Conservation (phyloP, 441 rosid species). For the Jatropha multifida region DNA sequence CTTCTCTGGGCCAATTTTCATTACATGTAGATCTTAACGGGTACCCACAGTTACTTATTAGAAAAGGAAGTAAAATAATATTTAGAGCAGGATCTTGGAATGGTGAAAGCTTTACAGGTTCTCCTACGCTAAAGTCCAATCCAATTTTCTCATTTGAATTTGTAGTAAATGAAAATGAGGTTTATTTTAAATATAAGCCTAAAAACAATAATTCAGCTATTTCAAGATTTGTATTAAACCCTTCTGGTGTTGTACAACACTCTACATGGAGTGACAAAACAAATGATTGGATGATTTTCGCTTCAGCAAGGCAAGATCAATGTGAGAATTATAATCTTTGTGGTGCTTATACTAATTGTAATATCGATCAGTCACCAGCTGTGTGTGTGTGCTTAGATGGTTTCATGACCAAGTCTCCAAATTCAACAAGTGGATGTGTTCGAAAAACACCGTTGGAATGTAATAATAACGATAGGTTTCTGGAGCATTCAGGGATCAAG, state of each 20-base stretch:
- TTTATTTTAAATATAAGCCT: slow-evolving; percentile 35
- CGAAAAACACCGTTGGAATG: background rate
- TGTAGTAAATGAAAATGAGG: slow-evolving; percentile 31
- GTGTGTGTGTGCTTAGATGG: background rate
- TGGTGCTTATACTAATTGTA: background rate
- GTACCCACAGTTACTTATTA: slow-evolving; percentile 44
- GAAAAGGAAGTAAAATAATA: slow-evolving; percentile 6
- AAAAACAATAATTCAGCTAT: slow-evolving; percentile 10
- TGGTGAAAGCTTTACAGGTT: slow-evolving; percentile 44
- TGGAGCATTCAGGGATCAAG: background rate
- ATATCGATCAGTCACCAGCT: too few relatives aligned
- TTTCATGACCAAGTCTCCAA: background rate
- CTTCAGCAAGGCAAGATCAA: background rate
- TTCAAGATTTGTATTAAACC: slow-evolving; percentile 37
- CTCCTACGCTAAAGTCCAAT: slow-evolving; percentile 33
- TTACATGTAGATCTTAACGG: slow-evolving; percentile 16
- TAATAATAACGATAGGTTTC: background rate
- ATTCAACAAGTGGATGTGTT: background rate
- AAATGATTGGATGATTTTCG: background rate
- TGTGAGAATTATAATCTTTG: background rate
- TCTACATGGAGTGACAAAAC: slow-evolving; percentile 39
- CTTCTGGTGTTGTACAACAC: slow-evolving; percentile 40
- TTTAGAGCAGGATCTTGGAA: slow-evolving; percentile 73
- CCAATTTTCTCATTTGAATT: slow-evolving; percentile 36
- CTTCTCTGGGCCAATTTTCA: slow-evolving; percentile 51